Base-by-base conservation (phyloP, 2,329 filamentous ascomycete species). In the Bipolaris oryzae region DNA sequence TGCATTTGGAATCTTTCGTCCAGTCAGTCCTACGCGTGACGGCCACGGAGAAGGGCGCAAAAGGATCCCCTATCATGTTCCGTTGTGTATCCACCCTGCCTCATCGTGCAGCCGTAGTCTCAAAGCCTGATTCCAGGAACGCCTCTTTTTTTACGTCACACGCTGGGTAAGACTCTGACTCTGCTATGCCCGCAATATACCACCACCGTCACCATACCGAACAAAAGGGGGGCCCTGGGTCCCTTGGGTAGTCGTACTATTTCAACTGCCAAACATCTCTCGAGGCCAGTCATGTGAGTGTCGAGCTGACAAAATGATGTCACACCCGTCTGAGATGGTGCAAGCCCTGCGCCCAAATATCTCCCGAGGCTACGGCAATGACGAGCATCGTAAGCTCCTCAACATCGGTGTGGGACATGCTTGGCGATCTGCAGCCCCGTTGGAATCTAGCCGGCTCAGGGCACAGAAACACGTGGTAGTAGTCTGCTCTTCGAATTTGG, bases 111-210 rank as follows among this genome's bases (percentile, higher is more conserved):
- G 57, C 44, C 20, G 55, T 69, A 3, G 62, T 64, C 10, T 57
- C 53, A n/a, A 68, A 67, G 45, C 68, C 68, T 35, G 70, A 23
- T 73, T 72, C 49, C 60, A 68, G 52, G 64, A 67, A 52, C 59
- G 61, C 21, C 68, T 65, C 33, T 45, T 56, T n/a, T 49, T 70
- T n/a, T n/a, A 21, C 58, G 56, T 34, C 61, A 72, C 48, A 57
- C 60, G 48, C 60, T 43, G 16, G 23, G 53, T 54, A 28, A 21
- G 21, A 13, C 2, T 2, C 42, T 10, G 3, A n/a, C n/a, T n/a
- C n/a, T n/a, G n/a, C 9, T 10, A 28, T 28, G 25, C 4, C 25
- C 25, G 25, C 25, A 28, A 28, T 28, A 28, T 28, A 28, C 7
- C 25, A 10, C 25, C 25, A 28, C 9, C 25, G 10, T 28, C 25